A percentile compares a stretch with the other conserved stretches of the same genome.
Evolutionary conservation across 345 rosid genomes (phyloP).

Genomic region (Citrus glauca): DNA sequence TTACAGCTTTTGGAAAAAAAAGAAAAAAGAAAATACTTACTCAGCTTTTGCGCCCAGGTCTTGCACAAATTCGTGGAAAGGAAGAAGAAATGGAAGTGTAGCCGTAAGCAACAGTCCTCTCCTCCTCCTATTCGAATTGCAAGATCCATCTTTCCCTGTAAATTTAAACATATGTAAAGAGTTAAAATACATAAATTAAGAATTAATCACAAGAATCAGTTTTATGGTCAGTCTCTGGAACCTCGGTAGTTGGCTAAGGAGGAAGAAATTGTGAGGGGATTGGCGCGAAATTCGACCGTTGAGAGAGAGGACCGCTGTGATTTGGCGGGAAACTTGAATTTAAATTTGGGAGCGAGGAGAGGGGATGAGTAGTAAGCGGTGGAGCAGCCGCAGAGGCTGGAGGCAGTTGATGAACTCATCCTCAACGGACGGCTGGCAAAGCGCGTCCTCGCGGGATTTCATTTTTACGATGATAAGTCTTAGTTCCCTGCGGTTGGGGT

Average conservation of each 20-base stretch:
- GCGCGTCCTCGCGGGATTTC: neutral
- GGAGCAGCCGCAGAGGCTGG: constrained; percentile 7
- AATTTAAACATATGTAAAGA: neutral
- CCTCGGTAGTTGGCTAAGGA: constrained; percentile 13
- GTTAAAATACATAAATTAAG: neutral
- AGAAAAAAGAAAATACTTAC: constrained; percentile 33
- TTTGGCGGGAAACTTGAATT: constrained; percentile 40
- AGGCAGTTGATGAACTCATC: constrained; percentile 18
- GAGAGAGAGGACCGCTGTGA: constrained; percentile 23
- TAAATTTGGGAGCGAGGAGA: constrained; percentile 18
- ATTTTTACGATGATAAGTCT: neutral
- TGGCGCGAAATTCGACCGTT: constrained; percentile 19
- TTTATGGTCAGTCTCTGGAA: constrained; percentile 33
- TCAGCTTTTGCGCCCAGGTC: constrained; percentile 39
- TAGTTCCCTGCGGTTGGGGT: neutral
- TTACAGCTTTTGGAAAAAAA: neutral
- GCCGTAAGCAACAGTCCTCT: constrained; percentile 38
- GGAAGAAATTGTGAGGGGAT: constrained; percentile 15
- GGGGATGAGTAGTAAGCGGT: constrained; percentile 16
- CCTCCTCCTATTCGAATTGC: constrained; percentile 46
- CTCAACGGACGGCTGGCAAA: neutral
- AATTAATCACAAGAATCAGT: neutral
- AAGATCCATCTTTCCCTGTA: constrained; percentile 21
- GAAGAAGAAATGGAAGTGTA: constrained; percentile 47
- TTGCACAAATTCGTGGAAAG: constrained; percentile 14